phyloP scores from a whole-genome alignment of 2,329 filamentous ascomycete genomes.

The Pseudogymnoascus sp. region DNA sequence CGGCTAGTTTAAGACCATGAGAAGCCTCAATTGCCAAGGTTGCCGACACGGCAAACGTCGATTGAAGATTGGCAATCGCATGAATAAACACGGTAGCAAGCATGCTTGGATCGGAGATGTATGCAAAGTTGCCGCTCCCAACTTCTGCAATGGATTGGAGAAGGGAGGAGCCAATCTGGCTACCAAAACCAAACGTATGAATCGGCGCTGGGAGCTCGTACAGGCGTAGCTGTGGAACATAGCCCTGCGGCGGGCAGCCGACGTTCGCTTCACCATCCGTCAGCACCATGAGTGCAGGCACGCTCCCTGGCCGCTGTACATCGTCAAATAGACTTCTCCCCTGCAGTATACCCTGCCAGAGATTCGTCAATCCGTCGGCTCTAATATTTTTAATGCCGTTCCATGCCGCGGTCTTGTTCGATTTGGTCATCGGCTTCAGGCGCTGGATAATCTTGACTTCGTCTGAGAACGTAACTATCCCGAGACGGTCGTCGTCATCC shows the following conservation, averaged over 20 bases:
- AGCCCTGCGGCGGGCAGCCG: constrained; percentile 14
- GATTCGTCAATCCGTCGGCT: constrained; percentile 38
- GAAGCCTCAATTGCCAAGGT: constrained; percentile 36
- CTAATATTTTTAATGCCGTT: constrained; percentile 36
- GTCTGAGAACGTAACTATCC: constrained; percentile 46
- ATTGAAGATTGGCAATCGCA: constrained; percentile 51
- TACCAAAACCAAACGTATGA: constrained; percentile 46
- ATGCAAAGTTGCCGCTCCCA: constrained; percentile 49
- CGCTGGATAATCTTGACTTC: constrained; percentile 36
- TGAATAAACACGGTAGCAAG: constrained; percentile 54
- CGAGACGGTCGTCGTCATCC: constrained; percentile 44
- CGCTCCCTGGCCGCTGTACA: constrained; percentile 27
- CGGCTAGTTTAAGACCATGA: constrained; percentile 29
- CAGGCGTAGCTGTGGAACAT: neutral
- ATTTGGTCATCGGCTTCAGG: constrained; percentile 39
- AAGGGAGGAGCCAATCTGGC: constrained; percentile 40
- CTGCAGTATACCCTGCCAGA: constrained; percentile 49
- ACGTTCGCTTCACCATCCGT: constrained; percentile 49
- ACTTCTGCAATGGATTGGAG: constrained; percentile 53
- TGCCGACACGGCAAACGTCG: constrained; percentile 45
- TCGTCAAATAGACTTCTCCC: constrained; percentile 41
- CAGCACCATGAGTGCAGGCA: constrained; percentile 44
- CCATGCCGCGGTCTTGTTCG: constrained; percentile 37
- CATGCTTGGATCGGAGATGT: constrained; percentile 55
- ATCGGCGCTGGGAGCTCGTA: constrained; percentile 34